Conservation (phyloP, 2,329 filamentous ascomycete genomes). For the Metarhizium guizhouense region DNA sequence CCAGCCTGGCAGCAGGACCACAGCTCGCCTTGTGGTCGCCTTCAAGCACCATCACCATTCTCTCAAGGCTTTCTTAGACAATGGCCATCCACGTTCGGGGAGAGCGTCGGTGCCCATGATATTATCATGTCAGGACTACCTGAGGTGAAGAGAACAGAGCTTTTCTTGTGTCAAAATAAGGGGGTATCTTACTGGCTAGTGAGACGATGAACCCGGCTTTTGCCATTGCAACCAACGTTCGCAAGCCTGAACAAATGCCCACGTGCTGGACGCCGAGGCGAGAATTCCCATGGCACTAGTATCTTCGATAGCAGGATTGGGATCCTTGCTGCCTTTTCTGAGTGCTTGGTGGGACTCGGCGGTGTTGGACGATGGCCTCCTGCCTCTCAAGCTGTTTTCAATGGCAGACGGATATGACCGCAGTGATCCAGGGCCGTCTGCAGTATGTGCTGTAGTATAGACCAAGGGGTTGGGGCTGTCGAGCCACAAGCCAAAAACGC, state of each 20-base stretch:
- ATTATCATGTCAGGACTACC: not conserved
- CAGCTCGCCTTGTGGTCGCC: slow-evolving; percentile 4
- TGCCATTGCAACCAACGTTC: not conserved
- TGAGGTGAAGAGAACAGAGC: not conserved
- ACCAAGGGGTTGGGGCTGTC: not conserved
- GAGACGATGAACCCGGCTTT: not conserved
- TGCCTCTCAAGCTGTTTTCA: not conserved
- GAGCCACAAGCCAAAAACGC: not conserved
- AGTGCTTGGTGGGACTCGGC: not conserved
- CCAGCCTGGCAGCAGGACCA: not conserved
- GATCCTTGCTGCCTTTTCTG: slow-evolving; percentile 16
- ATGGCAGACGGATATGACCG: not conserved
- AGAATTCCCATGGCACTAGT: not conserved
- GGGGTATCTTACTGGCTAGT: too few relatives aligned
- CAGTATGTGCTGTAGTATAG: not conserved
- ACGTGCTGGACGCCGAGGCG: not conserved
- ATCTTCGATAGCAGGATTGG: slow-evolving; percentile 11
- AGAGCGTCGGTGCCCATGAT: not conserved
- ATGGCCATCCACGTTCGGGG: not conserved
- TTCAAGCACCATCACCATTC: not conserved
- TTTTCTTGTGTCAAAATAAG: not conserved
- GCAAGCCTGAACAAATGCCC: not conserved
- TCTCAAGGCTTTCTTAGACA: not conserved
- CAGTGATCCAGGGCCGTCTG: not conserved
- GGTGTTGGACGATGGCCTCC: slow-evolving; percentile 9